Evolutionary conservation across 306 rosid species (phyloP).

Genomic region (Cucumis cinereus): DNA sequence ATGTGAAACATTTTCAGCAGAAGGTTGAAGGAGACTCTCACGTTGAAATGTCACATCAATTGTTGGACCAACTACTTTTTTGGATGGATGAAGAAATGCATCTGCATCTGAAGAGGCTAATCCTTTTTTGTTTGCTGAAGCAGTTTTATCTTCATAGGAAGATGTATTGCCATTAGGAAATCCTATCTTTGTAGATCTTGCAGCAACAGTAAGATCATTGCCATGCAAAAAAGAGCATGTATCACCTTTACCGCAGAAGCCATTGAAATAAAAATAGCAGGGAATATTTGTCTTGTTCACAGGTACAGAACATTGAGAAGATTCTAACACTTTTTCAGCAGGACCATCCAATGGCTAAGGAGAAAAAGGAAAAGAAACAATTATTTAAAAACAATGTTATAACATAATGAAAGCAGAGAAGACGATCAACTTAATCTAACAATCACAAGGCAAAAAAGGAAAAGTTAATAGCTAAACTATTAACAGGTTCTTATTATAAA

Average conservation of each 20-base stretch:
- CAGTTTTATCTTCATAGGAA: slow-evolving; percentile 27
- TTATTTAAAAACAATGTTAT: slow-evolving; percentile 1
- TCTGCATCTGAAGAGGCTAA: slow-evolving; percentile 15
- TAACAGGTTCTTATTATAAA: background rate
- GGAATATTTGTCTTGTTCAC: slow-evolving; percentile 51
- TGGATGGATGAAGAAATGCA: slow-evolving; percentile 15
- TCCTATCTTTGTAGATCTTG: slow-evolving; percentile 32
- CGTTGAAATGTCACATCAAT: slow-evolving; percentile 16
- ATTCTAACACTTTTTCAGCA: slow-evolving; percentile 40
- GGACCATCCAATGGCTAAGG: slow-evolving; percentile 63
- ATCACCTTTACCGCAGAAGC: slow-evolving; percentile 76
- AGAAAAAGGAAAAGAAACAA: slow-evolving; percentile 11
- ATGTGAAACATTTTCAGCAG: slow-evolving; percentile 20
- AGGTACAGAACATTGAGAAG: slow-evolving; percentile 33
- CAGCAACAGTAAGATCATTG: slow-evolving; percentile 18
- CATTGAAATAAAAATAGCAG: slow-evolving; percentile 63
- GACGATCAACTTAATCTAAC: background rate
- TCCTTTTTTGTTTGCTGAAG: slow-evolving; percentile 20
- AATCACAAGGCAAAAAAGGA: background rate
- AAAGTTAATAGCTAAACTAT: background rate
- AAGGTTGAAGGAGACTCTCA: slow-evolving; percentile 19
- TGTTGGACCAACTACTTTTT: slow-evolving; percentile 17
- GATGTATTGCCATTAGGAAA: slow-evolving; percentile 22
- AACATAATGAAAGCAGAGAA: slow-evolving; percentile 8
- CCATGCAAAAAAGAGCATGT: slow-evolving; percentile 62